These are phyloP conservation scores for Moringa oleifera DNA, from an alignment of 345 rosid genomes.

Conservation along the genomic window DNA sequence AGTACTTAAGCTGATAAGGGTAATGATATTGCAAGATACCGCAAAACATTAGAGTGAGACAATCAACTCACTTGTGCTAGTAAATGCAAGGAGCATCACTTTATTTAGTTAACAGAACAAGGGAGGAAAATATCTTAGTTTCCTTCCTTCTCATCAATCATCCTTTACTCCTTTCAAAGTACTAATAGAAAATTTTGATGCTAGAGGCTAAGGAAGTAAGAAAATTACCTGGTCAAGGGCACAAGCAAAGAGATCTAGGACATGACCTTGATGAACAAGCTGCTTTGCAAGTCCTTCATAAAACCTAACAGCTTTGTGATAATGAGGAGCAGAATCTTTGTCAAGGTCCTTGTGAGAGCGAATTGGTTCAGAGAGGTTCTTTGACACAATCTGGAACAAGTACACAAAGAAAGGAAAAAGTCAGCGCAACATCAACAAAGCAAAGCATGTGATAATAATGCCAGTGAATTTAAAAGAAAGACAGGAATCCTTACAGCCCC, in stretches of 20 bases:
- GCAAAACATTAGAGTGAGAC: too few species aligned
- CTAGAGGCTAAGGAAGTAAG: background rate
- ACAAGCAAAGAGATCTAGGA: constrained; percentile 93
- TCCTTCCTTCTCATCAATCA: too few species aligned
- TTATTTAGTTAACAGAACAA: too few species aligned
- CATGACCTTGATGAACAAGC: constrained; percentile 97
- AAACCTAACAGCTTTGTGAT: constrained; percentile 76
- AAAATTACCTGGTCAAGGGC: constrained; percentile 76
- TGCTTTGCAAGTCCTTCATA: constrained; percentile 77
- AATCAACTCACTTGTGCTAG: too few species aligned
- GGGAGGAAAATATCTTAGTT: too few species aligned
- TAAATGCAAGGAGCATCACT: too few species aligned
- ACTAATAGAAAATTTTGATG: background rate
- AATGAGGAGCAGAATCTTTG: constrained; percentile 76
- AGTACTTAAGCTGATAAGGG: too few species aligned
- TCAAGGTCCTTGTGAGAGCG: constrained; percentile 95
- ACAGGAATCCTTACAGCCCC: constrained; percentile 58
- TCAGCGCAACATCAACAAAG: background rate
- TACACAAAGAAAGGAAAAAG: background rate
- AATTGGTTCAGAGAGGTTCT: constrained; percentile 81
- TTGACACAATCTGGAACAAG: constrained; percentile 66
- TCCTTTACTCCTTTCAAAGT: too few species aligned
- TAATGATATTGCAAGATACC: too few species aligned
- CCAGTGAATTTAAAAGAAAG: constrained; percentile 3
- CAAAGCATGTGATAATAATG: background rate